Evolutionary conservation across 2,329 filamentous ascomycete species (phyloP).

Genomic region (Cladosporium cucumerinum): DNA sequence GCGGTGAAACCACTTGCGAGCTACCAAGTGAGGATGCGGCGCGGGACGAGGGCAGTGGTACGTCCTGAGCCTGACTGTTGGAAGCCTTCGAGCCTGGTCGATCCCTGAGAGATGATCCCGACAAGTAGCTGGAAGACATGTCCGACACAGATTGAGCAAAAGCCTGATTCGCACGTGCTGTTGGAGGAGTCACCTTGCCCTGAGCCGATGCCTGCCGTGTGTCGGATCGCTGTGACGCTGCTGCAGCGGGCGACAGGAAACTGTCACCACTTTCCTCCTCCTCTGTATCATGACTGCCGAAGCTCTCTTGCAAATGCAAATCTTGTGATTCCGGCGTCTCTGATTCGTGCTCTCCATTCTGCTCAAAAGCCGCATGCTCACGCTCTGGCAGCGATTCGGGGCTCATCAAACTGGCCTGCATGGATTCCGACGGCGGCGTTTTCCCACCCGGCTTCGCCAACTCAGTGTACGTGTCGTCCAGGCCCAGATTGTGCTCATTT

Average conservation of each 20-base stretch:
- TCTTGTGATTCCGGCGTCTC: constrained; percentile 18
- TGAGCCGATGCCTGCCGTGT: background rate
- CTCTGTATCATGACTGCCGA: constrained; percentile 4
- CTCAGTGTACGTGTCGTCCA: constrained; percentile 46
- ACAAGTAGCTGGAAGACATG: background rate
- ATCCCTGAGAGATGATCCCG: background rate
- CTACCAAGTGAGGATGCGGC: constrained; percentile 2
- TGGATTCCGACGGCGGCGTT: background rate
- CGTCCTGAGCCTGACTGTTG: constrained; percentile 1
- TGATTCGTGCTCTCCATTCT: background rate
- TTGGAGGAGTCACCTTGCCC: background rate
- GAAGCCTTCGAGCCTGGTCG: constrained; percentile 24
- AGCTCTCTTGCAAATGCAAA: constrained; percentile 17
- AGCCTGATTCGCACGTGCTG: background rate
- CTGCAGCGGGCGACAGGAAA: constrained; percentile 10
- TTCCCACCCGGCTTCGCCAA: constrained; percentile 24
- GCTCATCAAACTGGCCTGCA: constrained; percentile 1
- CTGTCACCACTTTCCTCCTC: constrained; percentile 13
- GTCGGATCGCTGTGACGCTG: constrained; percentile 9
- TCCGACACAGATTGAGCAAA: constrained; percentile 13
- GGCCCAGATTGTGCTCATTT: constrained; percentile 32
- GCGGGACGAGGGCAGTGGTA: constrained; percentile 15
- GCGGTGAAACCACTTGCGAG: constrained; percentile 8
- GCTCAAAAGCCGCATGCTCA: background rate
- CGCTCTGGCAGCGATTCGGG: background rate